phyloP scores from a whole-genome alignment of 768 basidiomycete genomes.

The Boletus subparvulus region DNA sequence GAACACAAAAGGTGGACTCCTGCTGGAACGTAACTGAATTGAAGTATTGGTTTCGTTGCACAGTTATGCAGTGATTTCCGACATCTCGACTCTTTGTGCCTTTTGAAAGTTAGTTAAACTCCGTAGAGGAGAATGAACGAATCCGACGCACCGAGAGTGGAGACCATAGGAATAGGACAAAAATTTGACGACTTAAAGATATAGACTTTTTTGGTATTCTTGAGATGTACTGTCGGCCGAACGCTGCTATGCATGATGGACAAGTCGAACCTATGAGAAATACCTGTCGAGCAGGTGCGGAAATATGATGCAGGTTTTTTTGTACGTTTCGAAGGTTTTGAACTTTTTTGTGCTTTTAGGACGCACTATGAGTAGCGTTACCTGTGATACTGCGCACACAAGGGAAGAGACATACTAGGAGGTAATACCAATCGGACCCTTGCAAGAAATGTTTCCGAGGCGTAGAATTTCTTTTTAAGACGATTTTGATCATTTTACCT shows the following conservation, averaged over 20 bases:
- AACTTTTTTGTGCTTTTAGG: constrained; percentile 2
- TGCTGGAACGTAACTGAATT: background rate
- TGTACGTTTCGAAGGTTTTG: constrained; percentile 1
- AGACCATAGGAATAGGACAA: background rate
- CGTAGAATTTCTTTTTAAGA: background rate
- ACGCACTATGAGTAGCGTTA: background rate
- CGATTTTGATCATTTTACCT: background rate
- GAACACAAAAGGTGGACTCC: too few species aligned
- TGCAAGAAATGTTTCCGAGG: background rate
- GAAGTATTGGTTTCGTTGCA: background rate
- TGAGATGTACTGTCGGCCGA: background rate
- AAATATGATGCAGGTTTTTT: background rate
- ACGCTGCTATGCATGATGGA: background rate
- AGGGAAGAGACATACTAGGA: background rate
- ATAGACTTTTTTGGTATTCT: background rate
- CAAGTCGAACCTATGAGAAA: background rate
- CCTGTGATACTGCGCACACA: background rate
- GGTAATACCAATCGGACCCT: background rate
- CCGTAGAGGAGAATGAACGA: background rate
- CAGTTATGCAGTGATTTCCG: background rate
- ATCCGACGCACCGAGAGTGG: background rate
- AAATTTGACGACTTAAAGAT: background rate
- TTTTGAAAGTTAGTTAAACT: background rate
- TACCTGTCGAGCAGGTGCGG: background rate
- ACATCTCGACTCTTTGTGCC: background rate